These are phyloP conservation scores for Acer yangbiense DNA, from an alignment of 345 rosid species.

Conservation along the genomic window DNA sequence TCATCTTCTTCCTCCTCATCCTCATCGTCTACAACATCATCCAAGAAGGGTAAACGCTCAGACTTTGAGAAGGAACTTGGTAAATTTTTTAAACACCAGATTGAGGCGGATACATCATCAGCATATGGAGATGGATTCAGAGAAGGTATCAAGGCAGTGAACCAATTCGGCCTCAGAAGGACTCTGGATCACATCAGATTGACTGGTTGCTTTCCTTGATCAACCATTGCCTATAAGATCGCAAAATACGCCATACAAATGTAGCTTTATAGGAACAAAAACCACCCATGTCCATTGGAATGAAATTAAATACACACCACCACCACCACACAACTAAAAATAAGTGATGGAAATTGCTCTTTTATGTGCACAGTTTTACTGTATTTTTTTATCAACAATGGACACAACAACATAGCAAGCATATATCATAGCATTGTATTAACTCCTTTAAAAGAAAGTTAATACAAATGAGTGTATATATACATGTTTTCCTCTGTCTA, in stretches of 20 bases:
- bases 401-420: not conserved
- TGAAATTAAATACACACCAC: not conserved
- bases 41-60: constrained; percentile 83
- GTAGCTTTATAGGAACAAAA: constrained; percentile 10
- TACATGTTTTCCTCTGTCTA: not conserved
- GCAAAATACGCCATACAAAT: not conserved
- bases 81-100: constrained; percentile 84
- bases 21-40: constrained; percentile 42
- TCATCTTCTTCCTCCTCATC: constrained; percentile 49
- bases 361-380: constrained; percentile 1
- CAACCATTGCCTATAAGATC: not conserved
- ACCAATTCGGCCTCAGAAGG: constrained; percentile 60
- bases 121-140: constrained; percentile 95
- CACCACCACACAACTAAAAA: constrained; percentile 4
- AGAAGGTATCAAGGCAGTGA: constrained; percentile 72
- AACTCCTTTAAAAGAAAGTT: not conserved
- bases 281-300: constrained; percentile 9
- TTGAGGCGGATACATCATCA: constrained; percentile 73
- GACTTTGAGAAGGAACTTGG: constrained; percentile 95
- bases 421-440: not conserved
- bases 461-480: not conserved
- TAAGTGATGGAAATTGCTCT: constrained; percentile 17
- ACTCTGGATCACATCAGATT: constrained; percentile 87
- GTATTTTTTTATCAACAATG: constrained; percentile 20
- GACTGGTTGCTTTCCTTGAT: constrained; percentile 78